Base-by-base conservation (phyloP, 2,329 filamentous ascomycete species). In the Colletotrichum siamense region DNA sequence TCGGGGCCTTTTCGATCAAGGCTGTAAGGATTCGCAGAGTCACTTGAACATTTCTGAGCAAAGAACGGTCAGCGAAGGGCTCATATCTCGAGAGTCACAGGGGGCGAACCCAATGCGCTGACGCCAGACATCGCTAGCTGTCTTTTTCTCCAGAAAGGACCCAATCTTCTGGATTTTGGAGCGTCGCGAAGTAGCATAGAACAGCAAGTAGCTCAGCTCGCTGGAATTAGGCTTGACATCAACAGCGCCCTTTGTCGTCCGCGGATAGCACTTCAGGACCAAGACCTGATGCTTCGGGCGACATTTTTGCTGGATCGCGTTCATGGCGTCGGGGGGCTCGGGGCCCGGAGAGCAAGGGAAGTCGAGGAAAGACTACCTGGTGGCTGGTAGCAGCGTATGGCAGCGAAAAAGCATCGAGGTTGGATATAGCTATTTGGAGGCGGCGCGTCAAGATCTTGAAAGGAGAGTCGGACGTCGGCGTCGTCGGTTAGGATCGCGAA, bases 141-240 rank as follows among this genome's bases (percentile, higher is more conserved):
- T 97, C 88, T 96, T 95, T 89, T 96, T 98, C 88, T 99, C 96
- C 79, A 99, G 90, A 83, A 98, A 99, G 80, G 93, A 93, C 84
- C 95, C 96, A 79, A 99, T 96, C 87, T 99, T 99, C 82, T 97
- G 95, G 81, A 99, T 93, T 90, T 99, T 99, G 86, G 95, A 96
- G 79, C 95, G 93, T 77, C 96, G 95, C 80, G 96, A 98, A 83
- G 95, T 98, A 77, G 95, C 96, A 88, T 99, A 99, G 90, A 98
- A 99, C 71, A 99, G 92, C 79, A 99, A 92, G 84, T 99, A 99
- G 86, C 95, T 98, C 78, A 99, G 92, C 89, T 99, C 97, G 87
- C 95, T 98, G 79, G 95, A 95, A 86, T 99, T 99, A 61, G 97
- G 96, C 87, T 96, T 98, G 82, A 98, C 95, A 82, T 98, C 95